Base-by-base conservation (phyloP, 805 yeast species). In the Saturnispora zaruensis region DNA sequence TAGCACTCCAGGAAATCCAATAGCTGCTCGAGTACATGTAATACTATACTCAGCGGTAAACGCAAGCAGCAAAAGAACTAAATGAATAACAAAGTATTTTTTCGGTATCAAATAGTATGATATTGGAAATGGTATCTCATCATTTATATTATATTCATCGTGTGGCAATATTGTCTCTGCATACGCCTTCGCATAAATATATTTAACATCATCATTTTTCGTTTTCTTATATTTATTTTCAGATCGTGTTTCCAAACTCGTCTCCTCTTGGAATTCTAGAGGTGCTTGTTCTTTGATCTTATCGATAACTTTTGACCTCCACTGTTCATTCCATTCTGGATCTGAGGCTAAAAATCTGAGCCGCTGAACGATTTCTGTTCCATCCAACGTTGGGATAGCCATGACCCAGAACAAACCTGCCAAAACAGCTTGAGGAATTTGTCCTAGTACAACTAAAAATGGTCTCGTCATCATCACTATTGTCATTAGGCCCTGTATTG, bases 401-500 rank as follows among this genome's bases (percentile, higher is more conserved):
- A 91, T 91, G 53, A 87, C 79, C 73, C 89, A 90, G 63, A 93
- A 91, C 44, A 93, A 71, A 0, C 99, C 99, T 0, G 96, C 86
- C 18, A 91, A 70, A 1, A 91, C 95, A 6, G 95, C 93, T 62
- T 91, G 97, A 0, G 99, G 99, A 25, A 91, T 84, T 28, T 80
- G 69, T 0, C 90, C 91, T 28, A 93, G 68, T 7, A 93, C 91
- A 0, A 81, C 72, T 52, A 91, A 70, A 32, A 91, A 74, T 0
- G 99, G 99, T 14, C 95, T 74, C 2, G 91, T 69, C 98, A 91
- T 93, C 70, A 89, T 81, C 0, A 86, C 93, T 52, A 91, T 67
- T 7, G 88, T 86, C 64, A 91, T 62, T 11, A 87, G 66, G 0
- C 99, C 99, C 61, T 91, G 99, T 0, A 75, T 71, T 1, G 88